phyloP scores from a whole-genome alignment of 306 rosid species.

The Quercus dentata region DNA sequence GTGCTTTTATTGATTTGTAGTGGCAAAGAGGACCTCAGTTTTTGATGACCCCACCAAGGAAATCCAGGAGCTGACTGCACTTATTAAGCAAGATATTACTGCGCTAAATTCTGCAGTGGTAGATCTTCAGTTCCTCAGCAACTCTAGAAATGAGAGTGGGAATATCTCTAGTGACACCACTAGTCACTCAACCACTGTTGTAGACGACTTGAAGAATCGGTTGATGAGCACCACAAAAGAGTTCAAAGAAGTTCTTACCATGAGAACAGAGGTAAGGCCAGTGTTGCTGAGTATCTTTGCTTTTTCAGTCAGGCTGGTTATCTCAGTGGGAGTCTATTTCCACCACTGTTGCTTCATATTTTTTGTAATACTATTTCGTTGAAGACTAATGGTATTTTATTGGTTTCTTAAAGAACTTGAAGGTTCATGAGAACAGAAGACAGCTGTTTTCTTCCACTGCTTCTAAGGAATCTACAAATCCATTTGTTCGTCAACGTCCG shows the following conservation, averaged over 20 bases:
- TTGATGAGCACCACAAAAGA: constrained; percentile 91
- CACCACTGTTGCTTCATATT: not conserved
- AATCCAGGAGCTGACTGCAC: constrained; percentile 86
- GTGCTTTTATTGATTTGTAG: constrained; percentile 32
- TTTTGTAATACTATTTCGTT: not conserved
- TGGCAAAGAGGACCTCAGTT: constrained; percentile 94
- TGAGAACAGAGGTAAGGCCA: constrained; percentile 79
- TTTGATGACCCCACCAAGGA: constrained; percentile 91
- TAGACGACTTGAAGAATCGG: constrained; percentile 88
- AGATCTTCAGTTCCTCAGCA: constrained; percentile 71
- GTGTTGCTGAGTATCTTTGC: not conserved
- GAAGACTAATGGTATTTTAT: constrained; percentile 10
- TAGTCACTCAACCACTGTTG: constrained; percentile 89
- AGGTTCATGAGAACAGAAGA: constrained; percentile 88
- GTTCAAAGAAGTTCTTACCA: constrained; percentile 94
- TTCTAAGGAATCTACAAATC: constrained; percentile 83
- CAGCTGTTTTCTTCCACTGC: constrained; percentile 75
- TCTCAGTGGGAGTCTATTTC: not conserved
- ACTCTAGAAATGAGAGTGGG: constrained; percentile 67
- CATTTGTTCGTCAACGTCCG: constrained; percentile 94
- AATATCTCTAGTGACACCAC: constrained; percentile 78
- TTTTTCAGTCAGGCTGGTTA: not conserved
- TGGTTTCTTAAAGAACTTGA: constrained; percentile 67
- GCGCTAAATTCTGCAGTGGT: constrained; percentile 93
- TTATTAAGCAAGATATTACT: constrained; percentile 91